phyloP scores from a whole-genome alignment of 768 basidiomycete genomes.

The Calocybe cyanea region DNA sequence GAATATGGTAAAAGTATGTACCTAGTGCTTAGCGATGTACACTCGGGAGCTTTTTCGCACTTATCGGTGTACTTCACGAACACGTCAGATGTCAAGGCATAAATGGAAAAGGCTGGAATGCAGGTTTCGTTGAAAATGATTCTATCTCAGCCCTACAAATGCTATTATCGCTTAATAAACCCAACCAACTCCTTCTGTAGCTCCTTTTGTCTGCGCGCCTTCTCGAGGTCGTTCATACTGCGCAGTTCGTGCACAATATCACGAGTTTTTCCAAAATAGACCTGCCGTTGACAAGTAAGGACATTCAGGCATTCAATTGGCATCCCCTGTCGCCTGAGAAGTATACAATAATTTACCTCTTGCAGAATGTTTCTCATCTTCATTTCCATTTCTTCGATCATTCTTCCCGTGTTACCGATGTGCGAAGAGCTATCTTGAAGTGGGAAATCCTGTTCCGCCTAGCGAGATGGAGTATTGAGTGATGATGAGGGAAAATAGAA shows the following conservation, averaged over 20 bases:
- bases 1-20: too few species aligned
- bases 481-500: background rate
- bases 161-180: conserved; percentile 64
- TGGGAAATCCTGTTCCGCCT: conserved; percentile 88
- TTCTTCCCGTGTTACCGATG: conserved; percentile 87
- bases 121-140: too few species aligned
- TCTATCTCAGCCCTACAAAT: too few species aligned
- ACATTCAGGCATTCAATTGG: too few species aligned
- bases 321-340: too few species aligned
- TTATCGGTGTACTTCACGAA: too few species aligned
- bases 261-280: conserved; percentile 95
- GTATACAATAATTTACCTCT: conserved; percentile 46
- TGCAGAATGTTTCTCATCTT: conserved; percentile 96
- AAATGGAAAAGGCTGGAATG: too few species aligned
- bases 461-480: background rate
- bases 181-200: conserved; percentile 90
- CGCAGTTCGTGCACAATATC: conserved; percentile 93
- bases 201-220: conserved; percentile 74
- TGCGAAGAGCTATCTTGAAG: conserved; percentile 79
- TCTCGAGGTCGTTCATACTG: conserved; percentile 81
- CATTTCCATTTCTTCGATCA: conserved; percentile 99
- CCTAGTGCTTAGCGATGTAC: too few species aligned
- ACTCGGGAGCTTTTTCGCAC: too few species aligned
- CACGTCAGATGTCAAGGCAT: too few species aligned
- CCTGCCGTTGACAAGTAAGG: conserved; percentile 34